Evolutionary conservation across 2,329 filamentous ascomycete genomes (phyloP), one percentile per base, ranked within the genome.

Genomic region (Fusarium nygamai): DNA sequence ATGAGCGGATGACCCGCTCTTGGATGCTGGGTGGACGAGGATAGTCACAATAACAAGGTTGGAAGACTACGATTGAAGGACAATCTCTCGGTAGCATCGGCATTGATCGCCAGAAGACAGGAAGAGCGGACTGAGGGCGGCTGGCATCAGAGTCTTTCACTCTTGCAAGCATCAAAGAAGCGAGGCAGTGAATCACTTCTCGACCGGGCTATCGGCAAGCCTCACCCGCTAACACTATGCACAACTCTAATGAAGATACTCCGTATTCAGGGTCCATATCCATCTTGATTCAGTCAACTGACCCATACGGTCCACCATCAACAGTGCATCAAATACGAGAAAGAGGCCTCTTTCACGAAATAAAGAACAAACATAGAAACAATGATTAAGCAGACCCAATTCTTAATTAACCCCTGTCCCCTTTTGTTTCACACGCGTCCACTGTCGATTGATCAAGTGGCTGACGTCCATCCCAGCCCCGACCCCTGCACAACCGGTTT

Each of bases 401-500:
- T 36, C 50, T n/a, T n/a, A n/a, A n/a, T 27, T 38, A 19, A 34
- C 31, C 59, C 68, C 57, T 57, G 48, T 38, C 39, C 24, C 44
- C 27, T 36, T 53, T 38, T 47, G 72, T 74, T 72, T 74, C 72
- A 74, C 50, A 44, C 72, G 64, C 67, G 54, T 69, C 59, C 44
- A 65, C 60, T 39, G 47, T 54, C 43, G 43, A 67, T n/a, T 33
- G 44, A 50, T 68, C 60, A 41, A 74, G 64, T 74, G 72, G 72
- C 67, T 74, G 67, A 58, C 63, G 54, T 54, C 39, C 27, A 57
- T 54, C 38, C 67, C 41, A 62, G 24, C 48, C 36, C 38, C 8
- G n/a, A 41, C 66, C 69, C 62, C 71, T 59, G 69, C 43, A 68
- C 41, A 74, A 72, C 72, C 62, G 64, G 72, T 74, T 74, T 74